phyloP scores from a whole-genome alignment of 1,284 basidiomycete genomes.

The Cronartium ribicola region DNA sequence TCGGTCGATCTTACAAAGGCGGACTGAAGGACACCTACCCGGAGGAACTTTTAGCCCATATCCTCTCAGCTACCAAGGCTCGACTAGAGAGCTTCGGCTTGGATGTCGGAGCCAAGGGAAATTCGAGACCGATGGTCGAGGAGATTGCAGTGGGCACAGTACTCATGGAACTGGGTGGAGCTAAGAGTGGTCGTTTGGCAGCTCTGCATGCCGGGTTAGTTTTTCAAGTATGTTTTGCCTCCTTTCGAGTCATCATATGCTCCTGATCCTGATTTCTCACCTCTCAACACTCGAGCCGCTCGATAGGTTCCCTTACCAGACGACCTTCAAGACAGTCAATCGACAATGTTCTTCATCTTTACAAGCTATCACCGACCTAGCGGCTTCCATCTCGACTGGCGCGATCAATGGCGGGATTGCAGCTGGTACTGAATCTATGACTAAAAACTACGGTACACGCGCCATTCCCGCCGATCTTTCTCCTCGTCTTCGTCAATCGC shows the following conservation, averaged over 20 bases:
- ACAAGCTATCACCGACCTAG: conserved; percentile 52
- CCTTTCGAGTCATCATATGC: conserved; percentile 42
- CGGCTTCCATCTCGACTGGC: conserved; percentile 50
- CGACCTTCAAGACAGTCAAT: conserved; percentile 50
- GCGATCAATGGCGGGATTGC: conserved; percentile 49
- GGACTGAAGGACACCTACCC: conserved; percentile 50
- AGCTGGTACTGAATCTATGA: conserved; percentile 50
- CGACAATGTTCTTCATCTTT: conserved; percentile 52
- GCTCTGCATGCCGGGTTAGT: conserved; percentile 51
- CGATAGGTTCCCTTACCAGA: conserved; percentile 36
- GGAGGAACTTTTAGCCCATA: conserved; percentile 51
- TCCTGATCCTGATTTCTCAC: conserved; percentile 8
- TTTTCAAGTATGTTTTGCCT: conserved; percentile 42
- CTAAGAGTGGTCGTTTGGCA: conserved; percentile 52
- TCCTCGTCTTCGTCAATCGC: conserved; percentile 45
- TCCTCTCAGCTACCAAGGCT: conserved; percentile 49
- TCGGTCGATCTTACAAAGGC: conserved; percentile 51
- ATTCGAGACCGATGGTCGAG: conserved; percentile 46
- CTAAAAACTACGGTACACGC: conserved; percentile 48
- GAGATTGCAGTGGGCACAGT: conserved; percentile 53
- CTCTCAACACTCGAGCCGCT: conserved; percentile 42
- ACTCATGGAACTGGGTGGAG: conserved; percentile 53
- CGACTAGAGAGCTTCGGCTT: conserved; percentile 49
- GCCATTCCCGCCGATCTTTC: conserved; percentile 49
- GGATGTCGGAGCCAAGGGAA: conserved; percentile 47